A percentile compares a stretch with the other conserved stretches of the same genome.
Evolutionary conservation across 805 yeast species (phyloP).

Genomic region (Pichia cephalocereana): DNA sequence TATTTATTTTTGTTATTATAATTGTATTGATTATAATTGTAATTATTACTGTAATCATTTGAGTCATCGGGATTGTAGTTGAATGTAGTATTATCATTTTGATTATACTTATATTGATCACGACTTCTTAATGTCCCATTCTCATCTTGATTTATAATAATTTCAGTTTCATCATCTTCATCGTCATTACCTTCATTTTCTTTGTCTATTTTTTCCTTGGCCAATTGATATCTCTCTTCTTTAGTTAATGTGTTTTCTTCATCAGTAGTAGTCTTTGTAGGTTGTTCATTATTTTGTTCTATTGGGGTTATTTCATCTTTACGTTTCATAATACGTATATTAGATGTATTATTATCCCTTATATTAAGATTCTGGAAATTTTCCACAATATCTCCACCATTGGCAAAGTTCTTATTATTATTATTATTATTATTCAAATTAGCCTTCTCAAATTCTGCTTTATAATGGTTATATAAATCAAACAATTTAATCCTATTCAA

Average conservation of each 20-base stretch:
- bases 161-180: not conserved
- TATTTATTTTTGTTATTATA: not conserved
- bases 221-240: constrained; percentile 35
- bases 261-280: not conserved
- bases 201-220: constrained; percentile 26
- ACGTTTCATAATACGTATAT: not conserved
- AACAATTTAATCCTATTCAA: constrained; percentile 23
- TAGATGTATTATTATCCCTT: not conserved
- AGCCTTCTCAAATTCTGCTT: not conserved
- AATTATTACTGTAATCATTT: not conserved
- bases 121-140: not conserved
- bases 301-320: not conserved
- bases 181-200: constrained; percentile 22
- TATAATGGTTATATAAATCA: constrained; percentile 15
- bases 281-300: not conserved
- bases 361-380: not conserved
- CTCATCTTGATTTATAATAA: not conserved
- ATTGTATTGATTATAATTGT: not conserved
- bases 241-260: constrained; percentile 16
- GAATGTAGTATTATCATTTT: not conserved
- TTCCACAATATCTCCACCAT: not conserved
- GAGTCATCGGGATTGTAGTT: not conserved
- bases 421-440: not conserved
- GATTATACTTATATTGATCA: not conserved
- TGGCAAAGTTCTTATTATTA: too few relatives aligned